Conservation (phyloP, 768 basidiomycete genomes). For the Amanita muscaria region DNA sequence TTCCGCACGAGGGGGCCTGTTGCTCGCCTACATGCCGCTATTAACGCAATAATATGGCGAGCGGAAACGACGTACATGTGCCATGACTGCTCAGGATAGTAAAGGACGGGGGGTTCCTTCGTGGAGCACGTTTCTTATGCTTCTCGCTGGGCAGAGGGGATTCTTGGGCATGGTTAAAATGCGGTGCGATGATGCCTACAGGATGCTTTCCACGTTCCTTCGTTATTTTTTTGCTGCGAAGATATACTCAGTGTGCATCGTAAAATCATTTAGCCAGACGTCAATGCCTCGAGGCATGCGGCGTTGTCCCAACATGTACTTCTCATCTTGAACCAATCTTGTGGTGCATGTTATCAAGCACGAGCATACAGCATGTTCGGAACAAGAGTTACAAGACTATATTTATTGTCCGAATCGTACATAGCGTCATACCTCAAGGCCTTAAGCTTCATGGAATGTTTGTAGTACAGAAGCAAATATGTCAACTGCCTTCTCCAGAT, state of each 20-base stretch:
- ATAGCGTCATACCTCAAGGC: not conserved
- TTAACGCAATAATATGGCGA: not conserved
- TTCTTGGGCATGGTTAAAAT: slow-evolving; percentile 2
- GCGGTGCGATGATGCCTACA: not conserved
- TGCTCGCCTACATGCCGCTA: slow-evolving; percentile 10
- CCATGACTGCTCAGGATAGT: slow-evolving; percentile 7
- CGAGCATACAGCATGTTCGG: not conserved
- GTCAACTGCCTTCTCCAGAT: slow-evolving; percentile 37
- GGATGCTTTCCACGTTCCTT: slow-evolving; percentile 2
- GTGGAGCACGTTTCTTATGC: not conserved
- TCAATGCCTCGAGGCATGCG: too few species aligned
- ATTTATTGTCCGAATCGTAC: too few species aligned
- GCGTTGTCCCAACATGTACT: too few species aligned
- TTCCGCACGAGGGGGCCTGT: slow-evolving; percentile 25
- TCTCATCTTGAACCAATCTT: too few species aligned
- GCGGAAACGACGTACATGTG: slow-evolving; percentile 9
- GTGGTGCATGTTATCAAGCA: not conserved
- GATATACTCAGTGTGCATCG: not conserved
- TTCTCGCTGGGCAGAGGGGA: slow-evolving; percentile 7
- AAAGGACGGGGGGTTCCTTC: not conserved
- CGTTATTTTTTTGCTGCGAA: not conserved
- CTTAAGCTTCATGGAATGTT: slow-evolving; percentile 27
- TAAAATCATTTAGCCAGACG: not conserved
- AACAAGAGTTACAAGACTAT: too few species aligned
- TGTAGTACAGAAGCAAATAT: slow-evolving; percentile 37